A percentile compares a stretch with the other conserved stretches of the same genome.
Conservation (phyloP, 371 early-diverging fungal species). For the Choanephora cucurbitarum region DNA sequence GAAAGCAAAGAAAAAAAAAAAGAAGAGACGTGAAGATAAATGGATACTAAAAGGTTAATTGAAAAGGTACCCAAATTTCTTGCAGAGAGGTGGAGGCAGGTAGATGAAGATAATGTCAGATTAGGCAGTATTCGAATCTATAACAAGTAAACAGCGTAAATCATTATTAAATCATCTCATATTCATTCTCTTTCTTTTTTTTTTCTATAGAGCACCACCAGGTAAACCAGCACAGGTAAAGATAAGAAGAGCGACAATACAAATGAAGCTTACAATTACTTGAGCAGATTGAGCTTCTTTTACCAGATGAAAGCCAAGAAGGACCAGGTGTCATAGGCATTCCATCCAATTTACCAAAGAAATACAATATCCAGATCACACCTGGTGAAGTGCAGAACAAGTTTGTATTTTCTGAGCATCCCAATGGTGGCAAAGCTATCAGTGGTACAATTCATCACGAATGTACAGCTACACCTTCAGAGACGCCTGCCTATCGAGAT, state of each 20-base stretch:
- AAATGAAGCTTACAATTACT: too few relatives aligned
- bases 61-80: conserved; percentile 85
- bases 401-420: conserved; percentile 74
- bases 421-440: conserved; percentile 44
- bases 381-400: conserved; percentile 71
- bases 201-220: conserved; percentile 33
- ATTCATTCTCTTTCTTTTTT: too few relatives aligned
- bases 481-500: conserved; percentile 60
- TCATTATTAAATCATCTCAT: too few relatives aligned
- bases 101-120: conserved; percentile 68
- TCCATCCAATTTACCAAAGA: conserved; percentile 56
- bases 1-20: background rate
- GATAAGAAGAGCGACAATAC: background rate
- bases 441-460: conserved; percentile 85
- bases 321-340: conserved; percentile 25
- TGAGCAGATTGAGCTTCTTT: conserved; percentile 56
- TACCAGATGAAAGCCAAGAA: conserved; percentile 59
- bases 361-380: conserved; percentile 74
- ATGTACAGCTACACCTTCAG: conserved; percentile 72
- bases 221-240: conserved; percentile 24
- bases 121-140: conserved; percentile 84
- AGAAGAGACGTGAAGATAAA: too few relatives aligned
- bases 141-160: conserved; percentile 42
- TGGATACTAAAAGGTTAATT: too few relatives aligned
- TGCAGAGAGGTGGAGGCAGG: conserved; percentile 76